Base-by-base conservation (phyloP, 306 rosid genomes). In the Morella rubra region DNA sequence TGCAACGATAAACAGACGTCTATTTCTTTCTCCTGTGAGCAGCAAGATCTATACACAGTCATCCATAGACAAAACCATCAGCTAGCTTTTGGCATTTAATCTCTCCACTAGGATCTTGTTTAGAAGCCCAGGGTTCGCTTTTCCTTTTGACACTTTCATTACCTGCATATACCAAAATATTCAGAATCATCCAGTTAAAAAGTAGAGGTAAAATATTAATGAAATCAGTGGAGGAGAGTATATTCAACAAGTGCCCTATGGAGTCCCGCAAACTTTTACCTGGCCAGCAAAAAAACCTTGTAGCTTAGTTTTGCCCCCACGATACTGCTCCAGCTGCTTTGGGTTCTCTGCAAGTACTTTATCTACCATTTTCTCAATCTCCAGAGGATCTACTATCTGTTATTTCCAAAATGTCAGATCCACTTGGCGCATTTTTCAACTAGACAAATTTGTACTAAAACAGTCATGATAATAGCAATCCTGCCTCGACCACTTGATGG, bases 121-220 rank as follows among this genome's bases (percentile, higher is more conserved):
- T 37, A 95, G 82, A 56, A 95, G 81, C 76, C 89, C 89, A 0
- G 99, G 97, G 80, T 90, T 95, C 84, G 99, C 97, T 85, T 95
- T 95, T 68, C 97, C 99, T 87, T 92, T 95, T 27, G 99, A 95
- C 73, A 67, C 82, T 81, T 95, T 95, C 99, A 92, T 95, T 37
- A 88, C 81, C 97, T 94, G 85, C 79, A 78, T 7, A 60, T 62
- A 51, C 69, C 61, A 56, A 83, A 58, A 46, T 3, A 8, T 42
- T 52, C 77, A 58, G 51, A 27, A 78, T 49, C 44, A 52, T 77
- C 76, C 44, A 32, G 40, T 64, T 24, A 8, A 61, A 71, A n/a
- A 19, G 13, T 5, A 24, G 11, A 52, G 13, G 67, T 12, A 12
- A 60, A 82, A 20, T 6, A 54, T 50, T 46, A 65, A 64, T 51